Evolutionary conservation across 768 basidiomycete genomes (phyloP).

Genomic region (Leucosporidium scottii): DNA sequence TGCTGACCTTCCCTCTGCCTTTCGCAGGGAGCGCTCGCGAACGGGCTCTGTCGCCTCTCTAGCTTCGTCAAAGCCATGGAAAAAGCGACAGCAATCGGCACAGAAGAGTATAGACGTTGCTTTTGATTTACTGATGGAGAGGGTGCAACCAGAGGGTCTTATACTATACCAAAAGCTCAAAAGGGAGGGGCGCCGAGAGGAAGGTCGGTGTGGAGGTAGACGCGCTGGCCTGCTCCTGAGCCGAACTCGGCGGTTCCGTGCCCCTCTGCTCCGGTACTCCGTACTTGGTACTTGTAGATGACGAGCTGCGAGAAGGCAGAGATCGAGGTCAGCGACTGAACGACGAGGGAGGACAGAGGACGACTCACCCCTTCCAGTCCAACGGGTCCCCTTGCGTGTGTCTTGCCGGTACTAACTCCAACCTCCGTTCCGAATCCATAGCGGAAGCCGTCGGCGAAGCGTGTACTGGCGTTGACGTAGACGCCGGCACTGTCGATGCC

Average conservation of each 20-base stretch:
- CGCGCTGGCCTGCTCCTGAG: conserved; percentile 58
- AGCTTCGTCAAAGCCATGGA: too few species aligned
- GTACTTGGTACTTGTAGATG: conserved; percentile 91
- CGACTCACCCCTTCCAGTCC: conserved; percentile 51
- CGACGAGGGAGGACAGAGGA: background rate
- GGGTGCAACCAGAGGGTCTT: background rate
- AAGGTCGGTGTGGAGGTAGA: conserved; percentile 45
- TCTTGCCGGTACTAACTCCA: conserved; percentile 91
- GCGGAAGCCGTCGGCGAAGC: conserved; percentile 93
- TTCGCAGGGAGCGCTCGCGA: too few species aligned
- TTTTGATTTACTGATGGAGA: too few species aligned
- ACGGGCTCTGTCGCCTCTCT: too few species aligned
- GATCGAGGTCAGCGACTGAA: too few species aligned
- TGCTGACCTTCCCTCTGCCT: too few species aligned
- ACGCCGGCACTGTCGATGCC: conserved; percentile 88
- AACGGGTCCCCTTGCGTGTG: conserved; percentile 93
- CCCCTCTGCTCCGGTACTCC: conserved; percentile 63
- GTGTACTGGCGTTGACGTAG: conserved; percentile 88
- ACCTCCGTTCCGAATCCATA: conserved; percentile 98
- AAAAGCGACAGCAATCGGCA: too few species aligned
- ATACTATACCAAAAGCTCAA: background rate
- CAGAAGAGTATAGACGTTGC: too few species aligned
- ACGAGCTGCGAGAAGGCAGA: conserved; percentile 54
- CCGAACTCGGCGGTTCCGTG: conserved; percentile 87
- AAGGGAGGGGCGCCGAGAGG: conserved; percentile 29